Base-by-base conservation (phyloP, 805 yeast species). In the Metschnikowia drakensbergensis region DNA sequence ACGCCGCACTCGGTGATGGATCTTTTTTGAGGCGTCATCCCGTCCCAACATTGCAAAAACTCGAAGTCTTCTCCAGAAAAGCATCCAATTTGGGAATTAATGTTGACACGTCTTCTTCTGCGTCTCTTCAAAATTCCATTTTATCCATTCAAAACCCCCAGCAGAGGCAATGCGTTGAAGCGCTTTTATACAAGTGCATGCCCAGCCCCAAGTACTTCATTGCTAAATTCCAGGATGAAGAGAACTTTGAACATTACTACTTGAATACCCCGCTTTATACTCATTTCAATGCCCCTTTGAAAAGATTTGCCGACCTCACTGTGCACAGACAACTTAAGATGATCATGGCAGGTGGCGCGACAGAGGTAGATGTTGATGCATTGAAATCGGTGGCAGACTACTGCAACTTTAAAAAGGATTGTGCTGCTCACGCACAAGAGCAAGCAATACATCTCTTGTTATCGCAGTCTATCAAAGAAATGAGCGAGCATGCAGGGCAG, bases 351-450 rank as follows among this genome's bases (percentile, higher is more conserved):
- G 60, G 65, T 35, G 67, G 65, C 3, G 50, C 60, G 6, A 77
- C 73, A 11, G 77, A 74, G 28, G 34, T 31, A 42, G 88, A 83
- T 51, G 62, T 81, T 46, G 92, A 86, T 34, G 73, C 90, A 0
- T 72, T 91, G 58, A 85, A 87, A 60, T 85, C 88, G 59, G 79
- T 88, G 30, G 85, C 96, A 8, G 97, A 92, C 60, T 91, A 90
- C 65, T 92, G 97, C 68, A 90, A 89, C 59, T 94, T 92, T 76
- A 90, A 91, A 67, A 88, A 90, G 63, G 98, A 92, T 61, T 91
- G 97, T 65, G 94, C 98, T 2, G 83, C 82, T 54, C 81, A 81
- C 52, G 97, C 97, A 1, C 98, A 92, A 68, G 96, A 88, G 57
- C 99, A 94, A 67, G 92, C 96, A 10, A 82, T 91, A 47, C 99